Evolutionary conservation across 306 rosid genomes (phyloP).

Genomic region (Lupinus albus): DNA sequence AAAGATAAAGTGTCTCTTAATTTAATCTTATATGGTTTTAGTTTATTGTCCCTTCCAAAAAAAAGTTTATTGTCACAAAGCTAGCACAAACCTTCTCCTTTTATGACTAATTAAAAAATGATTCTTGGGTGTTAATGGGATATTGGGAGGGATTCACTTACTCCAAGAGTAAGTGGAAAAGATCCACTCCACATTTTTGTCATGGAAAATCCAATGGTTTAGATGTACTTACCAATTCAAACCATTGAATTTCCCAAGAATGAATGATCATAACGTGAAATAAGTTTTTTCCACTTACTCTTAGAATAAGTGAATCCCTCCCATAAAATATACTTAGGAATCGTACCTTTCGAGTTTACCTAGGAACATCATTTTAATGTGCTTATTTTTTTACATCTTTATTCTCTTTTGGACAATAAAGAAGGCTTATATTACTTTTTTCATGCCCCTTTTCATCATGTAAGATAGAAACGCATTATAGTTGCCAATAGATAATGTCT

Average conservation of each 20-base stretch:
- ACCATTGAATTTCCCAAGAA: too few relatives aligned
- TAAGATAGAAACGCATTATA: slow-evolving; percentile 21
- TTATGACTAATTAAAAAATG: slow-evolving; percentile 3
- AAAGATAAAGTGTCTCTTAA: slow-evolving; percentile 22
- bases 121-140: slow-evolving; percentile 6
- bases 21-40: background rate
- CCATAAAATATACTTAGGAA: too few relatives aligned
- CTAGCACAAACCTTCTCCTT: slow-evolving; percentile 18
- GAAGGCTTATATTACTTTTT: slow-evolving; percentile 14
- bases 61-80: background rate
- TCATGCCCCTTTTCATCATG: slow-evolving; percentile 29
- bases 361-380: slow-evolving; percentile 19
- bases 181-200: too few relatives aligned
- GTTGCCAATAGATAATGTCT: slow-evolving; percentile 9
- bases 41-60: background rate
- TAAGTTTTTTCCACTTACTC: too few relatives aligned
- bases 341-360: slow-evolving; percentile 1
- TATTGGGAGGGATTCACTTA: too few relatives aligned
- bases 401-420: slow-evolving; percentile 26
- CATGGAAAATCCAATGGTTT: too few relatives aligned
- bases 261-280: too few relatives aligned
- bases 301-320: too few relatives aligned
- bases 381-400: slow-evolving; percentile 17
- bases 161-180: too few relatives aligned
- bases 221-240: too few relatives aligned